These are phyloP conservation scores for Mucor piriformis DNA, from an alignment of 371 early-diverging fungal species.

Conservation along the genomic window DNA sequence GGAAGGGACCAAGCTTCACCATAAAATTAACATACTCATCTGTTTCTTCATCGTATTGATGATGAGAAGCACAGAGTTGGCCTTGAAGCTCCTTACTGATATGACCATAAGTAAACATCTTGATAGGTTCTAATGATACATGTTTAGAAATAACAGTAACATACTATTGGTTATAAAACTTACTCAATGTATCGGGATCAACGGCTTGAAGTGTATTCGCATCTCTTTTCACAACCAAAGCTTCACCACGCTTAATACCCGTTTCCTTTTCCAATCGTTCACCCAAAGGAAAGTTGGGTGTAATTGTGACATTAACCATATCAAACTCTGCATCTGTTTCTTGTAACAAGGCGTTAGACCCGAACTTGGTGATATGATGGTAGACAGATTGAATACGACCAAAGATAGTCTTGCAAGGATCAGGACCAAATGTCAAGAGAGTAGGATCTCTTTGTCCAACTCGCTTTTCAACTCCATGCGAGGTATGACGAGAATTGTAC, in stretches of 20 bases:
- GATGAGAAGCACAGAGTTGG: constrained; percentile 52
- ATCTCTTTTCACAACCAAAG: constrained; percentile 54
- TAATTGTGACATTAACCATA: constrained; percentile 64
- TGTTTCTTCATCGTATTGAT: constrained; percentile 50
- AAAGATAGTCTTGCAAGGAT: constrained; percentile 66
- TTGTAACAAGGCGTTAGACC: constrained; percentile 27
- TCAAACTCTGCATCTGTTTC: constrained; percentile 54
- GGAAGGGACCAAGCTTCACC: constrained; percentile 48
- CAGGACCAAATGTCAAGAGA: constrained; percentile 55
- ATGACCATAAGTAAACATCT: constrained; percentile 54
- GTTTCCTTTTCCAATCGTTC: constrained; percentile 35
- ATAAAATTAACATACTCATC: constrained; percentile 58
- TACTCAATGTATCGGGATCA: constrained; percentile 49
- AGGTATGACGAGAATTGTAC: constrained; percentile 49
- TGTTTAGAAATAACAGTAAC: background rate
- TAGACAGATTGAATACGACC: constrained; percentile 49
- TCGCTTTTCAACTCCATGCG: constrained; percentile 46
- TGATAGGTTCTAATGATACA: constrained; percentile 43
- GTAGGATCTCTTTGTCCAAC: constrained; percentile 44
- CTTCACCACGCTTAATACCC: constrained; percentile 40
- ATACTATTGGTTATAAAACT: constrained; percentile 1
- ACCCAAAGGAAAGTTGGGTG: constrained; percentile 65
- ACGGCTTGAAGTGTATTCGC: constrained; percentile 66
- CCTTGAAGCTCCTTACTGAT: constrained; percentile 53
- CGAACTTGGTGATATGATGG: constrained; percentile 42